phyloP scores from a whole-genome alignment of 2,329 filamentous ascomycete genomes.

The Ploettnerulaceae sp. region DNA sequence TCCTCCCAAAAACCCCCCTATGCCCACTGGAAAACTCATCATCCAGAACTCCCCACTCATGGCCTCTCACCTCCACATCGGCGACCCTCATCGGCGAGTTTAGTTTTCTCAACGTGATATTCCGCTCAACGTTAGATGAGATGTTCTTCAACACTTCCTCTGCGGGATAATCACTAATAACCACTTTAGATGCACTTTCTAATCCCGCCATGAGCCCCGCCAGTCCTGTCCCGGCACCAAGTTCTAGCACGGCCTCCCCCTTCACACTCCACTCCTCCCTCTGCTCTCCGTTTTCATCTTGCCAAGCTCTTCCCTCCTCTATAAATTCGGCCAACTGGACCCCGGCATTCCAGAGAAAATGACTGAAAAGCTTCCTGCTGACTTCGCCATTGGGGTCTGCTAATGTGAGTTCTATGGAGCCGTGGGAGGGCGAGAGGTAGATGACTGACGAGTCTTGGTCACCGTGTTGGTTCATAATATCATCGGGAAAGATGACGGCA shows the following conservation, averaged over 20 bases:
- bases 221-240: constrained; percentile 61
- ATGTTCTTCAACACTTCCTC: constrained; percentile 55
- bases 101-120: constrained; percentile 35
- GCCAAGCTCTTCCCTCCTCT: constrained; percentile 36
- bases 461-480: constrained; percentile 61
- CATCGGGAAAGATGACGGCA: constrained; percentile 63
- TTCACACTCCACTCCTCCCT: constrained; percentile 15
- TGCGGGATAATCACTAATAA: constrained; percentile 65
- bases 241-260: constrained; percentile 47
- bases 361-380: constrained; percentile 59
- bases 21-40: constrained; percentile 23
- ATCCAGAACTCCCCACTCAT: constrained; percentile 56
- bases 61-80: constrained; percentile 49
- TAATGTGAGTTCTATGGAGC: constrained; percentile 25
- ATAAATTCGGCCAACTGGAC: constrained; percentile 52
- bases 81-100: constrained; percentile 10
- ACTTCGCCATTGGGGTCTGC: constrained; percentile 45
- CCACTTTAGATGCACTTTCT: constrained; percentile 46
- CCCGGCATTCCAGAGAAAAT: constrained; percentile 69
- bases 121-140: constrained; percentile 50
- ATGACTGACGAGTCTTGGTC: constrained; percentile 51
- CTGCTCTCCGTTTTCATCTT: not conserved
- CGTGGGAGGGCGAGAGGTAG: constrained; percentile 48
- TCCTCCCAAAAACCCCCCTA: constrained; percentile 49
- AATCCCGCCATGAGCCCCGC: constrained; percentile 47